Conservation (phyloP, 306 rosid genomes). For the Psophocarpus tetragonolobus region DNA sequence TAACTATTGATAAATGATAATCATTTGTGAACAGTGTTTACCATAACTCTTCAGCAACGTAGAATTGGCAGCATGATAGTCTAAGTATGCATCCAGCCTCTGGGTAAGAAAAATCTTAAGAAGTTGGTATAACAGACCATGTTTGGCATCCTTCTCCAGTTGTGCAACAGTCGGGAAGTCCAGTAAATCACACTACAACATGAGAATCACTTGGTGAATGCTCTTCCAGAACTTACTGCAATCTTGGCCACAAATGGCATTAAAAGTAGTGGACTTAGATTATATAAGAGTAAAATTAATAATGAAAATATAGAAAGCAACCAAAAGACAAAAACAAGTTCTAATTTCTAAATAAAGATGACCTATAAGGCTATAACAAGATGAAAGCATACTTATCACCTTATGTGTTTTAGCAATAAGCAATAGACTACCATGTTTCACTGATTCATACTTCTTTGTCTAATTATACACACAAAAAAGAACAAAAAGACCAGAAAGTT, state of each 20-base stretch:
- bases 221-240: slow-evolving; percentile 1
- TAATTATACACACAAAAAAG: background rate
- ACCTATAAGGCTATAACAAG: background rate
- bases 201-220: slow-evolving; percentile 3
- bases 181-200: slow-evolving; percentile 85
- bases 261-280: background rate
- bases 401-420: background rate
- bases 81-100: slow-evolving; percentile 87
- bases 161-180: slow-evolving; percentile 82
- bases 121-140: slow-evolving; percentile 73
- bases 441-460: background rate
- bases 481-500: background rate
- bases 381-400: slow-evolving; percentile 12
- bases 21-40: slow-evolving; percentile 33
- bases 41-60: slow-evolving; percentile 67
- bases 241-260: background rate
- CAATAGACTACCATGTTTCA: background rate
- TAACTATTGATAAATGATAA: background rate
- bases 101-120: slow-evolving; percentile 80
- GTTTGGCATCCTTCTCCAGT: slow-evolving; percentile 88
- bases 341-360: background rate
- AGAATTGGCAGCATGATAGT: slow-evolving; percentile 77
- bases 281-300: background rate
- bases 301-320: background rate
- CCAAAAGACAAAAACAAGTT: slow-evolving; percentile 1